These are phyloP conservation scores for Phytopythium ostracodes DNA, from an alignment of 352 stramenopile genomes.

Conservation along the genomic window DNA sequence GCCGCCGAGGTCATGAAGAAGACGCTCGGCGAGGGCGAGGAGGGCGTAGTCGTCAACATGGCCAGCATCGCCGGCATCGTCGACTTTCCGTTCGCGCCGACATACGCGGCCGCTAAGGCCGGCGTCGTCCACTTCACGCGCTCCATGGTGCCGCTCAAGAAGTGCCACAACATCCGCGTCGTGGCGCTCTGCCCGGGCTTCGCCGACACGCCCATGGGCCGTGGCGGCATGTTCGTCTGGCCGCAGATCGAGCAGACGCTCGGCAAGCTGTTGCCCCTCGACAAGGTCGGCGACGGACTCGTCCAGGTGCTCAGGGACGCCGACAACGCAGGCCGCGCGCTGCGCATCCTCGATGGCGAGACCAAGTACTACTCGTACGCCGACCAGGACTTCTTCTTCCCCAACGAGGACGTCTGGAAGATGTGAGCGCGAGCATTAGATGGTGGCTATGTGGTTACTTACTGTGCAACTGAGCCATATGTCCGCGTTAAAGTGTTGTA, in stretches of 20 bases:
- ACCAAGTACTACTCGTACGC: conserved; percentile 1
- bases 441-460: no score
- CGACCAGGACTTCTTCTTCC: conserved; percentile 2
- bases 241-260: conserved; percentile 17
- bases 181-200: conserved; percentile 41
- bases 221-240: conserved; percentile 15
- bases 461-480: no score
- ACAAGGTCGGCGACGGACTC: conserved; percentile 33
- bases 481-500: not conserved
- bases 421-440: not conserved
- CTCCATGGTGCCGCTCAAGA: conserved; percentile 33
- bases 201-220: conserved; percentile 41
- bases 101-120: conserved; percentile 49
- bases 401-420: conserved; percentile 1
- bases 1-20: conserved; percentile 30
- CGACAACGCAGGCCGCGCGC: conserved; percentile 26
- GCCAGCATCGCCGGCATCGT: conserved; percentile 35
- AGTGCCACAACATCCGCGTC: conserved; percentile 40
- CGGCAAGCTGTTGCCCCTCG: conserved; percentile 19
- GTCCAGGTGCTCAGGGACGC: conserved; percentile 22
- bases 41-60: conserved; percentile 51
- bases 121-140: conserved; percentile 49
- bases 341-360: not conserved
- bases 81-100: conserved; percentile 31
- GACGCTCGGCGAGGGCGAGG: conserved; percentile 19